Percentiles rank a stretch among this genome's conserved stretches.
phyloP scores from a whole-genome alignment of 2,329 filamentous ascomycete genomes.

The Sphaerulina vaccinii region DNA sequence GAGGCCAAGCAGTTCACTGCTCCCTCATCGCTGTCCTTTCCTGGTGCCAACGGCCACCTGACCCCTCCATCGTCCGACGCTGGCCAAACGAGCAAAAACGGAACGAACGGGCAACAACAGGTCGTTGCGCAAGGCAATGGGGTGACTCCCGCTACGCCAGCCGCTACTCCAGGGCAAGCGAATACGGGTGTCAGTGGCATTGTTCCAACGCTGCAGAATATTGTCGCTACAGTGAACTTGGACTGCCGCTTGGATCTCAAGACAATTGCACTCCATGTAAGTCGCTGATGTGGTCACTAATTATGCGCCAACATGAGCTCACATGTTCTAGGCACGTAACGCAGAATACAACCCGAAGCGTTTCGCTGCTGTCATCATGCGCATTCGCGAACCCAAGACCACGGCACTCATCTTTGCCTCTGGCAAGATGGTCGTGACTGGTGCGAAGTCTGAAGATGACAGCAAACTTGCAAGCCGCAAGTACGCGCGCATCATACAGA shows the following conservation, averaged over 20 bases:
- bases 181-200: constrained; percentile 43
- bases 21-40: constrained; percentile 87
- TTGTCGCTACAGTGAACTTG: constrained; percentile 89
- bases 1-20: constrained; percentile 97
- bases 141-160: constrained; percentile 86
- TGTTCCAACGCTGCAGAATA: constrained; percentile 30
- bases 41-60: constrained; percentile 71
- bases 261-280: constrained; percentile 86
- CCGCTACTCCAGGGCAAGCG: constrained; percentile 86
- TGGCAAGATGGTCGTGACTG: constrained; percentile 99
- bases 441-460: constrained; percentile 96
- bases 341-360: constrained; percentile 96
- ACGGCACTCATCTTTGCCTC: constrained; percentile 97
- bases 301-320: neutral
- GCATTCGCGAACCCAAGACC: constrained; percentile 98
- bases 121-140: constrained; percentile 57
- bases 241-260: constrained; percentile 96
- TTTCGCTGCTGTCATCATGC: constrained; percentile 68
- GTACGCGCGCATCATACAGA: constrained; percentile 98
- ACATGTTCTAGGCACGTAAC: constrained; percentile 58
- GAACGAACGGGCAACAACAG: constrained; percentile 46
- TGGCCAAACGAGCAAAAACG: constrained; percentile 56
- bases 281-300: neutral
- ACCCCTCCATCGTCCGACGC: constrained; percentile 75
- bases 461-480: constrained; percentile 96